Base-by-base conservation (phyloP, 371 early-diverging fungal species). In the Rhizopus delemar region DNA sequence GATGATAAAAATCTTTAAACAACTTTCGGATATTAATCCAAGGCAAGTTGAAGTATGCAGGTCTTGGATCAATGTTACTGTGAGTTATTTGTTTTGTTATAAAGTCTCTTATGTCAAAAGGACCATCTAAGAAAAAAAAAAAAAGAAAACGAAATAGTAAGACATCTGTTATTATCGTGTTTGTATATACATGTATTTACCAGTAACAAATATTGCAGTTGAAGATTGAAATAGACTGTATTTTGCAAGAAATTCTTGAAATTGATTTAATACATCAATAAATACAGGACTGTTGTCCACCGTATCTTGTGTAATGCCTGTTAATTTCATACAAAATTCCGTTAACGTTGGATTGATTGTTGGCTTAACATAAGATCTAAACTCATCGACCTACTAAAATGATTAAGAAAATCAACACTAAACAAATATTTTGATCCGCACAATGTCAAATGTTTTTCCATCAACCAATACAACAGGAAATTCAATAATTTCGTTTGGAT, bases 41-140 rank as follows among this genome's bases (percentile, higher is more conserved):
- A 58, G 88, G 74, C 57, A 71, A 51, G 28, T 66, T 62, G 73
- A 85, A 78, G 57, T 80, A 84, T 0, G 50, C 51, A 0, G 83
- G 85, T 41, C 80, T 77, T n/a, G 51, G 48, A 29, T 71, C 67
- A 54, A 82, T 70, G 9, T 68, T 53, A 28, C 86, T 85, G 43
- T 77, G 76, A 0, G 46, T 53, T 45, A 84, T 82, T 60, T 87
- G 85, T 59, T 91, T 90, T 31, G 80, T 75, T 22, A 91, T 75
- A 69, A 92, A 93, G 57, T 90, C 89, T 3, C 90, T 86, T 48
- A 92, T 83, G 67, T 93, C 94, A 80, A 87, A 92, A 0, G 91
- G 90, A 0, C 93, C 93, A 68, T 90, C 90, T 60, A 82, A 73
- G 73, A 60, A 46, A 73, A 75, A 60, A 59, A 35, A 36, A 45